Conservation (phyloP, 2,329 filamentous ascomycete species). For the Furcasterigmium sp. region DNA sequence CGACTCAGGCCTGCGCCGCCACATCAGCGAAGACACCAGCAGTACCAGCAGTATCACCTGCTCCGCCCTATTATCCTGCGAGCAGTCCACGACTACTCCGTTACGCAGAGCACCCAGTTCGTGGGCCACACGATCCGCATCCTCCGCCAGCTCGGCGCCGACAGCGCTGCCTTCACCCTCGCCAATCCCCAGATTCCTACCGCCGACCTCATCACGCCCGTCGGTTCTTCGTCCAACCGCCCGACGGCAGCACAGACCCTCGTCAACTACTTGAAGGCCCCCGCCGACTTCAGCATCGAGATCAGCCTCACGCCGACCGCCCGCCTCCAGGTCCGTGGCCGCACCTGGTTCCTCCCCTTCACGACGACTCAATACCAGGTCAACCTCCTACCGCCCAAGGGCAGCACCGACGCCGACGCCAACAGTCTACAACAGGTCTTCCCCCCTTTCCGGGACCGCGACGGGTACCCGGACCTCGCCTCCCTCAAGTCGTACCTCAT, state of each 20-base stretch:
- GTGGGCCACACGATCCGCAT: constrained; percentile 36
- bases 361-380: constrained; percentile 40
- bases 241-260: constrained; percentile 38
- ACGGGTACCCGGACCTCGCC: constrained; percentile 36
- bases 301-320: constrained; percentile 38
- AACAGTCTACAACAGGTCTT: constrained; percentile 32
- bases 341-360: constrained; percentile 36
- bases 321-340: constrained; percentile 36
- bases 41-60: constrained; percentile 43
- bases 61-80: constrained; percentile 47
- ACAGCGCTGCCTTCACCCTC: constrained; percentile 35
- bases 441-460: constrained; percentile 34
- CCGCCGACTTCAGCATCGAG: constrained; percentile 35
- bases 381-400: constrained; percentile 26
- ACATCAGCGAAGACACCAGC: constrained; percentile 30
- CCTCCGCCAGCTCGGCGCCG: constrained; percentile 40
- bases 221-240: constrained; percentile 25
- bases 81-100: constrained; percentile 35
- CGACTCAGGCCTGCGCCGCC: constrained; percentile 54
- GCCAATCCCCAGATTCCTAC: constrained; percentile 27
- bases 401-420: constrained; percentile 5
- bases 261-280: constrained; percentile 34
- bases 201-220: constrained; percentile 18
- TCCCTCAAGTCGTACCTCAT: constrained; percentile 42
- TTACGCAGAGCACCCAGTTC: constrained; percentile 32